Evolutionary conservation across 140 eudicot genomes (phyloP).

Genomic region (Bidens hawaiensis): DNA sequence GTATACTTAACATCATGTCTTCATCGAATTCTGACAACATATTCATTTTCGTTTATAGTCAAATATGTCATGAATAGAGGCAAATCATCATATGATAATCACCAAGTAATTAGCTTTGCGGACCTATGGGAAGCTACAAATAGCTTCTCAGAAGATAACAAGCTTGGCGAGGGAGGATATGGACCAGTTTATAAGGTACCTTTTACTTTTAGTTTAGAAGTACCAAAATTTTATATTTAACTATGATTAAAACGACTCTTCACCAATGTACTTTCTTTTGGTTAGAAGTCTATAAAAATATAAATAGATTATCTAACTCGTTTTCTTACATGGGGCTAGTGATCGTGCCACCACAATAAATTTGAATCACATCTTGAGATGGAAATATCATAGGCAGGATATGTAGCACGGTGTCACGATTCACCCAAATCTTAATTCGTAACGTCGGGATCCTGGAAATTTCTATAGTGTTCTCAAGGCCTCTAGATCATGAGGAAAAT

Average conservation of each 20-base stretch:
- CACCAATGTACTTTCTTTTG: not conserved
- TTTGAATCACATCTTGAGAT: too few species aligned
- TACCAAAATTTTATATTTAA: not conserved
- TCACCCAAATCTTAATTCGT: too few species aligned
- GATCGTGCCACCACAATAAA: too few species aligned
- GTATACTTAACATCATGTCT: not conserved
- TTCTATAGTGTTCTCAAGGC: too few species aligned
- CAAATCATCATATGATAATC: slow-evolving; percentile 12
- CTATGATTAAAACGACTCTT: not conserved
- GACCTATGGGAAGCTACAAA: slow-evolving; percentile 22
- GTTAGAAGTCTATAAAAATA: not conserved
- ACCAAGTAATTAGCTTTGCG: slow-evolving; percentile 15
- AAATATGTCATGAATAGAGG: slow-evolving; percentile 1
- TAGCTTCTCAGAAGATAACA: slow-evolving; percentile 13
- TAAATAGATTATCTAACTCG: not conserved
- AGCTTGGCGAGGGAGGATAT: slow-evolving; percentile 38
- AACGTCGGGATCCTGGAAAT: too few species aligned
- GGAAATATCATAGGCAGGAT: too few species aligned
- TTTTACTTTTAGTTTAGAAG: not conserved
- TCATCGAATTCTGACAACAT: too few species aligned
- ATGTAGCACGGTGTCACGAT: too few species aligned
- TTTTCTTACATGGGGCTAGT: too few species aligned
- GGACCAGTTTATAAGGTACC: slow-evolving; percentile 42
- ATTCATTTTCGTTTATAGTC: slow-evolving; percentile 3
- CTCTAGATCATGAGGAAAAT: too few species aligned